Percentiles rank a stretch among this genome's conserved stretches.
These are phyloP conservation scores for Leccinum aurantiacum DNA, from an alignment of 768 basidiomycete species.

Conservation along the genomic window DNA sequence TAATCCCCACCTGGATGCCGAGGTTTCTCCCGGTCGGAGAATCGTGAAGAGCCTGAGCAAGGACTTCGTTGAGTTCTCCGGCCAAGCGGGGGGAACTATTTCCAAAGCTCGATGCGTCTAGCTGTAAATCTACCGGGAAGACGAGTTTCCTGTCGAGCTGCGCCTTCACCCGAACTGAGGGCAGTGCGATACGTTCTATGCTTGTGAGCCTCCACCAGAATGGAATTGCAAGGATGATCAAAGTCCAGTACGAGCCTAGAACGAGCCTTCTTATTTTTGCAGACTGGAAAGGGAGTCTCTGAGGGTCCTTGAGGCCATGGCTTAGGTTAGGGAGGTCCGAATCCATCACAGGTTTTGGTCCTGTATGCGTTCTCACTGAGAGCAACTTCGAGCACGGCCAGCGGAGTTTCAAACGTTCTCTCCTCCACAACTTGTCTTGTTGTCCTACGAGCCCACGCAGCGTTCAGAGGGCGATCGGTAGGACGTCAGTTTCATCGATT, in stretches of 20 bases:
- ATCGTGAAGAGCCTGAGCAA: constrained; percentile 13
- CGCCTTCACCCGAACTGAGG: constrained; percentile 55
- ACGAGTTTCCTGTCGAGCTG: constrained; percentile 46
- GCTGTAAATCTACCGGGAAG: constrained; percentile 44
- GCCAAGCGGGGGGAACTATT: constrained; percentile 9
- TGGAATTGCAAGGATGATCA: constrained; percentile 77
- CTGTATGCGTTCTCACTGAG: constrained; percentile 1
- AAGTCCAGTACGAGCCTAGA: constrained; percentile 72
- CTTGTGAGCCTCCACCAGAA: constrained; percentile 95
- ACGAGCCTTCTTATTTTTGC: constrained; percentile 53
- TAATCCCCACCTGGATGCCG: constrained; percentile 34
- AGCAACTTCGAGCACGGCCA: constrained; percentile 11
- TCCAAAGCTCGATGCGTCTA: constrained; percentile 34
- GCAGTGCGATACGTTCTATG: constrained; percentile 79
- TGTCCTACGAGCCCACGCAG: constrained; percentile 11
- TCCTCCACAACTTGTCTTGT: constrained; percentile 18
- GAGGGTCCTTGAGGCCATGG: constrained; percentile 43
- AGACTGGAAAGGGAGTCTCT: constrained; percentile 53
- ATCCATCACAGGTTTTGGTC: constrained; percentile 25
- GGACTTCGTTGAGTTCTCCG: constrained; percentile 32
- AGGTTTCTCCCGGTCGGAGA: constrained; percentile 46
- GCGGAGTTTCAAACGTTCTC: constrained; percentile 37
- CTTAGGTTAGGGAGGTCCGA: constrained; percentile 10
- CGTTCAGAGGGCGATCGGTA: constrained; percentile 10
- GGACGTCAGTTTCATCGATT: constrained; percentile 4